Conservation (phyloP, 345 rosid species). For the Populus tremula region DNA sequence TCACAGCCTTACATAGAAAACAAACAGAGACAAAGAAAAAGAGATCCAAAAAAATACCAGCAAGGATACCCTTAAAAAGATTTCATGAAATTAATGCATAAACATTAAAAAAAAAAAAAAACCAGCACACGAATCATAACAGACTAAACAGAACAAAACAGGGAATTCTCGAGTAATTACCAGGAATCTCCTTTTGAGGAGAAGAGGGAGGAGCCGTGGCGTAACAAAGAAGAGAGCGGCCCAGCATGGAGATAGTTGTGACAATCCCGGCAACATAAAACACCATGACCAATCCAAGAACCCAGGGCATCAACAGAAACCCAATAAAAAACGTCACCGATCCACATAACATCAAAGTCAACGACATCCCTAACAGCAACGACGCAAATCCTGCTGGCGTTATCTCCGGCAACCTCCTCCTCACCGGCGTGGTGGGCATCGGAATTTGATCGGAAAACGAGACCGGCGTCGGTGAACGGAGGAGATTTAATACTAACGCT, state of each 20-base stretch:
- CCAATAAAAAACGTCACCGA: conserved; percentile 92
- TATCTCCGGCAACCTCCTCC: conserved; percentile 39
- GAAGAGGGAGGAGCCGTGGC: conserved; percentile 46
- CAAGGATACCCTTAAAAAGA: not conserved
- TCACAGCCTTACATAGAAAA: not conserved
- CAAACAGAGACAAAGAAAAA: not conserved
- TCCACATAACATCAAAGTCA: conserved; percentile 84
- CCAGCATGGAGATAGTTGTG: conserved; percentile 61
- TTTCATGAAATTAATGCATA: not conserved
- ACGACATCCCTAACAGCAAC: conserved; percentile 71
- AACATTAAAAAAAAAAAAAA: not conserved
- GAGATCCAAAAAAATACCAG: not conserved
- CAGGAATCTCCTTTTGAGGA: conserved; percentile 48
- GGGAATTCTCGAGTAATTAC: conserved; percentile 22
- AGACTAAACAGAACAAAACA: not conserved
- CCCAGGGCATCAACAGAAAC: conserved; percentile 92
- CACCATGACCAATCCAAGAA: conserved; percentile 63
- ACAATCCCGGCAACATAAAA: conserved; percentile 78
- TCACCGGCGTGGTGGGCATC: conserved; percentile 9
- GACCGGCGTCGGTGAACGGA: conserved; percentile 61
- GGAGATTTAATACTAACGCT: conserved; percentile 51
- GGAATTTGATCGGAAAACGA: conserved; percentile 38
- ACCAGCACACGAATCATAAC: not conserved
- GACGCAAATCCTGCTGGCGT: conserved; percentile 85
- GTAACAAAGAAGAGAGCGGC: conserved; percentile 57